phyloP scores from a whole-genome alignment of 2,329 filamentous ascomycete genomes.

The Cytospora leucostoma region DNA sequence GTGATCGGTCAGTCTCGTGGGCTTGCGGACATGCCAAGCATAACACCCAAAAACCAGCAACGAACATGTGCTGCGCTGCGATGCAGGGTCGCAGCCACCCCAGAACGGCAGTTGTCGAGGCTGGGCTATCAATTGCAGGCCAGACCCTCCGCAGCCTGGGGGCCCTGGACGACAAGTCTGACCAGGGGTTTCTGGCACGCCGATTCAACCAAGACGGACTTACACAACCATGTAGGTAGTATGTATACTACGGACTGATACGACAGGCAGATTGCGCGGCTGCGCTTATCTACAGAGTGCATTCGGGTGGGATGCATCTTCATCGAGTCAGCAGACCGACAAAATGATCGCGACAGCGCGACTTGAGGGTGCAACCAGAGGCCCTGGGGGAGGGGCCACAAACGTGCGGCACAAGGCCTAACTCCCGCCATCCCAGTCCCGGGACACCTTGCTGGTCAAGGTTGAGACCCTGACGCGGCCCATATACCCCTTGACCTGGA shows the following conservation, averaged over 20 bases:
- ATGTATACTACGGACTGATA: background rate
- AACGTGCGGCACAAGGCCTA: conserved; percentile 13
- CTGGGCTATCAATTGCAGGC: conserved; percentile 22
- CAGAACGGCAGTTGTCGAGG: conserved; percentile 23
- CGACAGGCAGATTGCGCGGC: background rate
- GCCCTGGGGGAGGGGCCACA: conserved; percentile 1
- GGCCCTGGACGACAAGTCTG: background rate
- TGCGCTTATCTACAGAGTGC: background rate
- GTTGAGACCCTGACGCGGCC: conserved; percentile 17
- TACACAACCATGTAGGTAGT: background rate
- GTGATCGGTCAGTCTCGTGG: conserved; percentile 3
- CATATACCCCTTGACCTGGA: background rate
- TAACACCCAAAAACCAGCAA: too few relatives aligned
- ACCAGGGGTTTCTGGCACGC: background rate
- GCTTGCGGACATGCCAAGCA: background rate
- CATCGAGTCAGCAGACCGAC: background rate
- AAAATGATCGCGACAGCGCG: conserved; percentile 5
- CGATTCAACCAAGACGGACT: conserved; percentile 6
- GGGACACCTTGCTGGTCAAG: conserved; percentile 8
- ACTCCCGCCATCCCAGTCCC: conserved; percentile 22
- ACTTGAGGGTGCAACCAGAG: background rate
- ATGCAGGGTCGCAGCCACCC: conserved; percentile 19
- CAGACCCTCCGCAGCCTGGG: conserved; percentile 5
- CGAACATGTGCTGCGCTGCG: conserved; percentile 13
- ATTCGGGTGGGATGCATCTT: background rate